Evolutionary conservation across 2,329 filamentous ascomycete species (phyloP).

Genomic region (Conoideocrella luteorostrata): DNA sequence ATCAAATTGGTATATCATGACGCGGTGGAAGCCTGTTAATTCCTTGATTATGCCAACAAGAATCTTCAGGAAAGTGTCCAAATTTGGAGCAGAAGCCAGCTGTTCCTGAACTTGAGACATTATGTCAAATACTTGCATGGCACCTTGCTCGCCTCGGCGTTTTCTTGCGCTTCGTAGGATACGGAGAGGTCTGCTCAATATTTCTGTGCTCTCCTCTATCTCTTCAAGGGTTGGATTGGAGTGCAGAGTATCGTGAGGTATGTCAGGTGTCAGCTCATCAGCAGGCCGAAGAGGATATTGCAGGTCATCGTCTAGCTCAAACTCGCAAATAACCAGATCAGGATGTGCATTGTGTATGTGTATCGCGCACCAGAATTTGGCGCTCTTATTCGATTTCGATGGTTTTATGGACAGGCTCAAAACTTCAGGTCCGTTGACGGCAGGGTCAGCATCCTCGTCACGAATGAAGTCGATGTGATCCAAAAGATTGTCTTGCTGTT

Average conservation of each 20-base stretch:
- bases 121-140: constrained; percentile 87
- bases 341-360: constrained; percentile 65
- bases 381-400: constrained; percentile 42
- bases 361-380: constrained; percentile 82
- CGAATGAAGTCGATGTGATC: constrained; percentile 85
- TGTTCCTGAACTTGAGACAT: constrained; percentile 91
- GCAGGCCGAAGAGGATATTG: constrained; percentile 60
- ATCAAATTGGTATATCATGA: constrained; percentile 93
- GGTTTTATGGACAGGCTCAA: constrained; percentile 70
- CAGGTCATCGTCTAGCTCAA: constrained; percentile 75
- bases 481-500: constrained; percentile 75
- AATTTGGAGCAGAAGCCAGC: constrained; percentile 61
- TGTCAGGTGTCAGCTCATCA: constrained; percentile 52
- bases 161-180: constrained; percentile 70
- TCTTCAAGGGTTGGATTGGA: constrained; percentile 69
- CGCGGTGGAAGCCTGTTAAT: constrained; percentile 81
- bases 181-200: constrained; percentile 69
- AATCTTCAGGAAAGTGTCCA: constrained; percentile 72
- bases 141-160: constrained; percentile 68
- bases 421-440: constrained; percentile 73
- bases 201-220: constrained; percentile 67
- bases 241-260: constrained; percentile 67
- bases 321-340: constrained; percentile 76
- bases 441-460: constrained; percentile 72
- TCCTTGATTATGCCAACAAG: constrained; percentile 83